Evolutionary conservation across 495 filamentous ascomycete genomes (phyloP).

Genomic region (Pyronema domesticum): DNA sequence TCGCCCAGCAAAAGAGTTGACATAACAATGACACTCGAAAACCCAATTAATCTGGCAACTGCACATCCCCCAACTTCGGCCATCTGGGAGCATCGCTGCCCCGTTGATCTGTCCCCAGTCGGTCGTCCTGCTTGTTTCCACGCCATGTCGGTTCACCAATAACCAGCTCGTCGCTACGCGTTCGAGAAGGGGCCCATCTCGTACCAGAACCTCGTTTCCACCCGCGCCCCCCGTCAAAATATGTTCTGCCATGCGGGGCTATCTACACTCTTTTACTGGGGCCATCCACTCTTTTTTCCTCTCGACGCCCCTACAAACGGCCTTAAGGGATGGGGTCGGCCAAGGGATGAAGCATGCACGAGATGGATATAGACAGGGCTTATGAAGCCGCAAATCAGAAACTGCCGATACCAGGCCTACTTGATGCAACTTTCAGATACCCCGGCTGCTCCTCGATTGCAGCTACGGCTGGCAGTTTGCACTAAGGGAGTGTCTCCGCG

Average conservation of each 20-base stretch:
- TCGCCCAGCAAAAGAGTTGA: too few relatives aligned
- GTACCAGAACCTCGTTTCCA: neutral
- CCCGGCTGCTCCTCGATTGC: neutral
- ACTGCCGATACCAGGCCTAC: neutral
- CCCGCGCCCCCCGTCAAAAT: neutral
- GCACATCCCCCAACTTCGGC: too few relatives aligned
- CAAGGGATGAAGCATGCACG: neutral
- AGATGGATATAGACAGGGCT: constrained; percentile 1
- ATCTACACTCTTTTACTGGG: too few relatives aligned
- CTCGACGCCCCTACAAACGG: too few relatives aligned
- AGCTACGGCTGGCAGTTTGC: constrained; percentile 2
- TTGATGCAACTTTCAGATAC: neutral
- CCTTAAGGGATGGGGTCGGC: too few relatives aligned
- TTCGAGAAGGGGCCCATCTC: neutral
- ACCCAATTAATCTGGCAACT: too few relatives aligned
- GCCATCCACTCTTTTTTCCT: too few relatives aligned
- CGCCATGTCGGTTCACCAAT: too few relatives aligned
- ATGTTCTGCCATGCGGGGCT: neutral
- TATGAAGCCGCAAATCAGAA: neutral
- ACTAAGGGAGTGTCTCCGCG: neutral
- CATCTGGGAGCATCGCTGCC: too few relatives aligned
- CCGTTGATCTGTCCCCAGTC: too few relatives aligned
- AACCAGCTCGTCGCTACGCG: neutral
- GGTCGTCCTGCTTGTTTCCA: too few relatives aligned
- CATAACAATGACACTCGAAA: too few relatives aligned